Evolutionary conservation across 495 filamentous ascomycete species (phyloP), one percentile per base, ranked within the genome.

Genomic region (Tuber umbilicatum): DNA sequence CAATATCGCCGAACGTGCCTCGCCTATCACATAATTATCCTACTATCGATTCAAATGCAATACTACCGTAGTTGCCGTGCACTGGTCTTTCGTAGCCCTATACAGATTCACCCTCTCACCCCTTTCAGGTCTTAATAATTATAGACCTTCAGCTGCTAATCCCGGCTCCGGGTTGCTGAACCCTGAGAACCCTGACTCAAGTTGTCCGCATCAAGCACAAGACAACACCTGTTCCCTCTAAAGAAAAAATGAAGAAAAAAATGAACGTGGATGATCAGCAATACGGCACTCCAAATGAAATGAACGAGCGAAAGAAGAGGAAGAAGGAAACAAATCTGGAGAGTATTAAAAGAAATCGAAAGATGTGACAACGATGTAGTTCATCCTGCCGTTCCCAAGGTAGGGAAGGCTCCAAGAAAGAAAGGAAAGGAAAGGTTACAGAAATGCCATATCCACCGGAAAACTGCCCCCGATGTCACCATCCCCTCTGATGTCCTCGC

Each of bases 371-470:
- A 39, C 37, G 40, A 60, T 21, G n/a, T 37, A 73, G 47, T 38
- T 39, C n/a, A 73, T 10, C 38, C 23, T 43, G 21, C 35, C 19
- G 10, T 69, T 70, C 23, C 64, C 39, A 31, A 64, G 41, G 50
- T 16, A 74, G n/a, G 21, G 21, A 17, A 27, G 50, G 55, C 50
- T 16, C 41, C 35, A 17, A 60, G 69, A 16, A 43, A 40, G 37
- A 7, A 23, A 38, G 71, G 38, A 35, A 74, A 71, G 23, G 35
- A 71, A 69, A 45, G 69, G 73, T 68, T 74, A 79, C 69, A 79
- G n/a, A 78, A 70, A 79, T 50, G 43, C 31, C 77, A 79, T 79
- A 72, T 79, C 72, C 55, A 55, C 77, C 27, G 70, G 77, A 47
- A 79, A 79, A 42, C 72, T 79, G 23, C 71, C 55, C 21, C 75